Conservation (phyloP, 176 grass and related monocot genomes). For the Eragrostis nindensis region DNA sequence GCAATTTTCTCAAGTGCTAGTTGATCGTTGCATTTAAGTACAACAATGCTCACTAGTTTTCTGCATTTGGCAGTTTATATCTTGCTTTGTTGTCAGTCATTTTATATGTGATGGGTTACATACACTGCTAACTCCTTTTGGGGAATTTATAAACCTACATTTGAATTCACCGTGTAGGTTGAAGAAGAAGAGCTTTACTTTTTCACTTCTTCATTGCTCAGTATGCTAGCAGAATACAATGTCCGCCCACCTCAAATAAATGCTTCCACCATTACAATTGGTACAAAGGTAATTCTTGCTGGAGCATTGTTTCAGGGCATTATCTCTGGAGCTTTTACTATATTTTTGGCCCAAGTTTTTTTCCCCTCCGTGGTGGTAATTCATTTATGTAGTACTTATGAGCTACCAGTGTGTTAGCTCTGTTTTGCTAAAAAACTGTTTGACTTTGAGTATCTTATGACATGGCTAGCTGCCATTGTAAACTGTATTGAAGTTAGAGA, state of each 20-base stretch:
- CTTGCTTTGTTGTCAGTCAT: slow-evolving; percentile 10
- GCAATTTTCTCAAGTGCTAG: not conserved
- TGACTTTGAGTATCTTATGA: not conserved
- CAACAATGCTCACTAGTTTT: slow-evolving; percentile 21
- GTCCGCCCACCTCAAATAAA: slow-evolving; percentile 74
- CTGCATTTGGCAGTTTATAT: not conserved
- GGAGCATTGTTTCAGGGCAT: not conserved
- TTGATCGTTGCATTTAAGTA: slow-evolving; percentile 10
- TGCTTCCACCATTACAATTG: slow-evolving; percentile 70
- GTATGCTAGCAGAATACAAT: slow-evolving; percentile 77
- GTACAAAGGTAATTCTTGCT: slow-evolving; percentile 68
- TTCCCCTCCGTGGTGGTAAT: not conserved
- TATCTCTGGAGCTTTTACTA: slow-evolving; percentile 10
- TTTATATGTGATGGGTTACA: slow-evolving; percentile 21
- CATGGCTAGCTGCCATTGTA: slow-evolving; percentile 1
- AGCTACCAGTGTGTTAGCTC: not conserved
- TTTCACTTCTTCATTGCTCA: slow-evolving; percentile 94
- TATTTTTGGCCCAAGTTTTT: not conserved
- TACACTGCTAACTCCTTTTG: slow-evolving; percentile 15
- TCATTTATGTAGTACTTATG: not conserved
- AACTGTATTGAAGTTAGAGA: slow-evolving; percentile 2
- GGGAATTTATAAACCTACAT: slow-evolving; percentile 14
- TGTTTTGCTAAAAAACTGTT: slow-evolving; percentile 17
- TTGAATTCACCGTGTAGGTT: slow-evolving; percentile 60
- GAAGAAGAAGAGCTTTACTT: slow-evolving; percentile 86